These are phyloP conservation scores for Oryza meridionalis DNA, from an alignment of 176 grass and related monocot genomes.

Conservation along the genomic window DNA sequence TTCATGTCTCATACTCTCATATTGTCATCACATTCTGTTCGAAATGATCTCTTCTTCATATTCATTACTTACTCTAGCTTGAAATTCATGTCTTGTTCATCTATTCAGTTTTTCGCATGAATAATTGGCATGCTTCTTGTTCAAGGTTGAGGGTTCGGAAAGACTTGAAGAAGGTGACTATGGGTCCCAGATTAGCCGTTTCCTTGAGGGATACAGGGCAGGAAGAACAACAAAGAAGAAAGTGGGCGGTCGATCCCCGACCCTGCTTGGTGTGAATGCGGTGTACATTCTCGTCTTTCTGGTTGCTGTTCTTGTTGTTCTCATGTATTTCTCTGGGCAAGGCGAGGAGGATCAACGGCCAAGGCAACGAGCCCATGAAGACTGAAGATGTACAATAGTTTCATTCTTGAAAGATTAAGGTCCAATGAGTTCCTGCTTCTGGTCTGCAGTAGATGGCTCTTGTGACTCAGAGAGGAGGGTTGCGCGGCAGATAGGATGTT, in stretches of 20 bases:
- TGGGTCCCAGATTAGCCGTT: constrained; percentile 73
- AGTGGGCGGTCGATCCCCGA: constrained; percentile 43
- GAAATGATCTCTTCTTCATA: background rate
- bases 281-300: constrained; percentile 59
- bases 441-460: background rate
- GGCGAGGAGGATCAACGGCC: constrained; percentile 46
- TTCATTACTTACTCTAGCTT: background rate
- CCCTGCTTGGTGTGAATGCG: constrained; percentile 53
- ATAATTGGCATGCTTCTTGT: constrained; percentile 19
- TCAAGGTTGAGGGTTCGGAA: constrained; percentile 77
- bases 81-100: constrained; percentile 10
- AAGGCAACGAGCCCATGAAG: constrained; percentile 48
- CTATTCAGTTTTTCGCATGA: constrained; percentile 1
- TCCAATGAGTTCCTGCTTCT: background rate
- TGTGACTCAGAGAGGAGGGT: too few relatives aligned
- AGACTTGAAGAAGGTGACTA: constrained; percentile 67
- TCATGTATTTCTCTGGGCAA: constrained; percentile 63
- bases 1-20: background rate
- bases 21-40: background rate
- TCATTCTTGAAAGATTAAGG: background rate
- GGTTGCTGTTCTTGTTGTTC: constrained; percentile 51
- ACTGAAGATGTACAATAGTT: constrained; percentile 15
- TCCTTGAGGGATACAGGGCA: constrained; percentile 76
- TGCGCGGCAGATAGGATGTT: background rate
- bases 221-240: constrained; percentile 69